Evolutionary conservation across 257 asterid genomes (phyloP).

Genomic region (Solanum appendiculatum): DNA sequence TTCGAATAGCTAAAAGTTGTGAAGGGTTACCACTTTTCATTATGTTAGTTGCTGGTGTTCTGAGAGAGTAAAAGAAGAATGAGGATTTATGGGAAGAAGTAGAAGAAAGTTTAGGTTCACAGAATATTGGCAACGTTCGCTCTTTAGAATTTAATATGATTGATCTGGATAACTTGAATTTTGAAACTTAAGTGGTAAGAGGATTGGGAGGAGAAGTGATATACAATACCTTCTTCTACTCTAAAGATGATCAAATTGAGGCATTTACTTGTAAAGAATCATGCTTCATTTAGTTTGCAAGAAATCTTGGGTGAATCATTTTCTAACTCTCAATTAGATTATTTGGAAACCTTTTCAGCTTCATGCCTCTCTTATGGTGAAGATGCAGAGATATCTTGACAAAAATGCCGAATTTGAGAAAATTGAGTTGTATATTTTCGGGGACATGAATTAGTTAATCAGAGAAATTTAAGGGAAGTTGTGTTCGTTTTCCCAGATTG

Average conservation of each 20-base stretch:
- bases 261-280: neutral
- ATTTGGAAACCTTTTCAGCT: neutral
- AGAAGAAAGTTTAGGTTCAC: no score
- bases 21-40: no score
- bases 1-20: no score
- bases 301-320: neutral
- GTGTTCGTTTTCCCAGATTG: neutral
- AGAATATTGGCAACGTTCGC: no score
- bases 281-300: neutral
- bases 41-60: neutral
- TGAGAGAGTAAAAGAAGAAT: neutral
- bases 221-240: neutral
- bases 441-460: neutral
- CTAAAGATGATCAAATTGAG: neutral
- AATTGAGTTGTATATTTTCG: neutral
- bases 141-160: no score
- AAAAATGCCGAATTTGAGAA: neutral
- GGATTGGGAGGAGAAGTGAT: neutral
- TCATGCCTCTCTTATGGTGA: neutral
- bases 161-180: neutral
- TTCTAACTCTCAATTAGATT: neutral
- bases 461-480: neutral
- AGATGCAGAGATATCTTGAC: neutral
- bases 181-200: neutral
- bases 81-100: neutral